phyloP scores from a whole-genome alignment of 2,329 filamentous ascomycete genomes.

The Claviceps quebecensis region DNA sequence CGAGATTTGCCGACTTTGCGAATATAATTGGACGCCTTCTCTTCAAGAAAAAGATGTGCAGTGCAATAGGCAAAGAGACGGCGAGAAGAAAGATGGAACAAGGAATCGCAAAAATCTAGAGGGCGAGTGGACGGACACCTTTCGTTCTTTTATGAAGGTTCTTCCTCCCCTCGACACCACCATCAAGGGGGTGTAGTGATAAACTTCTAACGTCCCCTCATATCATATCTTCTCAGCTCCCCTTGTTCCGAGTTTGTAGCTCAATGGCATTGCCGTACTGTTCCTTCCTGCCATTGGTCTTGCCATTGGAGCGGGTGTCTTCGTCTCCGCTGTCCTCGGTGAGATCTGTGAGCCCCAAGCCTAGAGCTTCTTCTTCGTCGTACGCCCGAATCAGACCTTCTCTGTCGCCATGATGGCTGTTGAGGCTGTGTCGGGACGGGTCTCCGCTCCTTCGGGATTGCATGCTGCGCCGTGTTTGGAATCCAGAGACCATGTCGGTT shows the following conservation, averaged over 20 bases:
- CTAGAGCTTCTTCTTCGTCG: conserved; percentile 64
- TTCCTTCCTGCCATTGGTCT: conserved; percentile 27
- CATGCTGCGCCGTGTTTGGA: conserved; percentile 88
- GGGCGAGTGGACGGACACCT: no score
- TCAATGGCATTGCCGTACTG: conserved; percentile 32
- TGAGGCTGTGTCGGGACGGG: conserved; percentile 48
- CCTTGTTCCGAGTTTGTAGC: conserved; percentile 34
- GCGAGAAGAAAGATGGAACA: not conserved
- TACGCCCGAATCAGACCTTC: conserved; percentile 80
- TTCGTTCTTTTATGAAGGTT: no score
- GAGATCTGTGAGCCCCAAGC: conserved; percentile 66
- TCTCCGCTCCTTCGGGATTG: conserved; percentile 66
- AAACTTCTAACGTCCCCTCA: conserved; percentile 11
- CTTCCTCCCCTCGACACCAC: not conserved
- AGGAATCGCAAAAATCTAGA: not conserved
- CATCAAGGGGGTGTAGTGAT: conserved; percentile 1
- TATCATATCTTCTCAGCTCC: conserved; percentile 22
- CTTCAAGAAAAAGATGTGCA: conserved; percentile 5
- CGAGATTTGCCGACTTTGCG: conserved; percentile 3
- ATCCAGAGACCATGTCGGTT: conserved; percentile 78
- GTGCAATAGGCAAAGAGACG: not conserved
- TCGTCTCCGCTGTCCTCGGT: conserved; percentile 64
- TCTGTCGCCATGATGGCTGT: conserved; percentile 53
- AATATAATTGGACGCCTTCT: not conserved
- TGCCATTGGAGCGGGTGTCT: conserved; percentile 23